A percentile compares a stretch with the other conserved stretches of the same genome.
These are phyloP conservation scores for Sugiyamaella pinicola DNA, from an alignment of 1,139 yeast genomes.

Conservation along the genomic window DNA sequence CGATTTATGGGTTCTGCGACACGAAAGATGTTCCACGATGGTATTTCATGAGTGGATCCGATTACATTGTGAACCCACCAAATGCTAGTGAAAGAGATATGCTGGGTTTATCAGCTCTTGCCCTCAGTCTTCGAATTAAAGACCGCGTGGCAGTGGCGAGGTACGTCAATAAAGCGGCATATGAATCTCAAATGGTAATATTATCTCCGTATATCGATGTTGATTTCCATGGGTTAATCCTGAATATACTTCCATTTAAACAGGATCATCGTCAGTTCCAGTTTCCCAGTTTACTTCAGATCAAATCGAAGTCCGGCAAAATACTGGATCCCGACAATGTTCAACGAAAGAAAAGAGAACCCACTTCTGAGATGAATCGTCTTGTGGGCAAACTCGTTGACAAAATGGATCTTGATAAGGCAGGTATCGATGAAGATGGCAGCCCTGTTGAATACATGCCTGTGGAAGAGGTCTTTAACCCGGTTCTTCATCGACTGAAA, in stretches of 20 bases:
- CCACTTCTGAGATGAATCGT: slow-evolving; percentile 43
- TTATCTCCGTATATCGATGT: slow-evolving; percentile 54
- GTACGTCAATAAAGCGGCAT: slow-evolving; percentile 57
- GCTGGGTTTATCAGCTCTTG: slow-evolving; percentile 55
- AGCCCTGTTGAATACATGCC: slow-evolving; percentile 27
- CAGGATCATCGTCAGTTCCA: slow-evolving; percentile 73
- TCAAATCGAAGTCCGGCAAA: slow-evolving; percentile 44
- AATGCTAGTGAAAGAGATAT: slow-evolving; percentile 49
- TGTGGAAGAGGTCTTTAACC: slow-evolving; percentile 37
- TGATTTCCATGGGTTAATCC: slow-evolving; percentile 41
- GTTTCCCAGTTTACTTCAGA: slow-evolving; percentile 55
- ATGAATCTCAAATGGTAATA: slow-evolving; percentile 51
- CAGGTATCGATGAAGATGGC: slow-evolving; percentile 28
- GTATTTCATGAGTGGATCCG: slow-evolving; percentile 60
- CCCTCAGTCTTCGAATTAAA: slow-evolving; percentile 54
- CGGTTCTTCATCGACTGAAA: slow-evolving; percentile 38
- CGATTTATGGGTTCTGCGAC: slow-evolving; percentile 64
- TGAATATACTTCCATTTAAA: slow-evolving; percentile 65
- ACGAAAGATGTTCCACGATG: slow-evolving; percentile 55
- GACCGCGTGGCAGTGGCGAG: slow-evolving; percentile 62
- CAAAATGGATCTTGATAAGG: slow-evolving; percentile 43
- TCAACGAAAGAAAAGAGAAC: slow-evolving; percentile 32
- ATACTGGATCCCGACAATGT: slow-evolving; percentile 28
- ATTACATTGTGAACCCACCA: slow-evolving; percentile 54
- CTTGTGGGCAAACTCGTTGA: slow-evolving; percentile 49